Percentiles rank a stretch among this genome's conserved stretches.
Evolutionary conservation across 164 flowering plant species (phyloP).

Genomic region (Taxillus chinensis): DNA sequence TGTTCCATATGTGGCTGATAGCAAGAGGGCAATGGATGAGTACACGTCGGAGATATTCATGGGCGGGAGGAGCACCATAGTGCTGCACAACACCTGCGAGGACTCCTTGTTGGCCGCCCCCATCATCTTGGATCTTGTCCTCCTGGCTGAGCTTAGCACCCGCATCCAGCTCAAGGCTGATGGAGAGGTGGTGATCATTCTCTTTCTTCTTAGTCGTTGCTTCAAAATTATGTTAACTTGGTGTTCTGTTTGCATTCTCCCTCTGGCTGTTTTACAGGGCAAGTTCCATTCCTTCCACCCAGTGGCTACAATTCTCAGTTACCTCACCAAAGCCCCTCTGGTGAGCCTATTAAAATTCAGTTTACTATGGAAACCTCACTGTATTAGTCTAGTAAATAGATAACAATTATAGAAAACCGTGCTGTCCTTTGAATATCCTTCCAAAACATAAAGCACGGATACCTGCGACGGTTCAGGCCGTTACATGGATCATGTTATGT

Average conservation of each 20-base stretch:
- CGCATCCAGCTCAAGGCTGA: slow-evolving; percentile 89
- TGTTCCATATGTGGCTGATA: slow-evolving; percentile 95
- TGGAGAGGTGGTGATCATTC: slow-evolving; percentile 47
- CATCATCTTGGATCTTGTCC: slow-evolving; percentile 88
- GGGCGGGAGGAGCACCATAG: slow-evolving; percentile 98
- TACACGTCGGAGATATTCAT: slow-evolving; percentile 99
- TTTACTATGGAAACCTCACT: too few relatives aligned
- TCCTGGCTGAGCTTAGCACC: slow-evolving; percentile 88
- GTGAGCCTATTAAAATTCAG: slow-evolving; percentile 27
- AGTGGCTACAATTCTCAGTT: slow-evolving; percentile 94
- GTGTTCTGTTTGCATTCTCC: too few relatives aligned
- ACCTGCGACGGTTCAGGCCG: background rate
- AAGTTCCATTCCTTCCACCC: slow-evolving; percentile 98
- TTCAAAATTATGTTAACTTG: too few relatives aligned
- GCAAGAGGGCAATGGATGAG: slow-evolving; percentile 99
- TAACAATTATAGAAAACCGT: too few relatives aligned
- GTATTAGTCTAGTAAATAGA: too few relatives aligned
- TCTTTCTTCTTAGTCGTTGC: too few relatives aligned
- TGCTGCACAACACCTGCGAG: slow-evolving; percentile 95
- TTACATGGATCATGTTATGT: too few relatives aligned
- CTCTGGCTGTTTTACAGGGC: slow-evolving; percentile 29
- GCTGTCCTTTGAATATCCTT: too few relatives aligned
- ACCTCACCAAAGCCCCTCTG: slow-evolving; percentile 97
- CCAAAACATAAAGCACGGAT: too few relatives aligned
- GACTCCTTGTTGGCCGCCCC: slow-evolving; percentile 98